Evolutionary conservation across 371 early-diverging fungal genomes (phyloP), one percentile per base, ranked within the genome.

Genomic region (Zancudomyces culisetae): DNA sequence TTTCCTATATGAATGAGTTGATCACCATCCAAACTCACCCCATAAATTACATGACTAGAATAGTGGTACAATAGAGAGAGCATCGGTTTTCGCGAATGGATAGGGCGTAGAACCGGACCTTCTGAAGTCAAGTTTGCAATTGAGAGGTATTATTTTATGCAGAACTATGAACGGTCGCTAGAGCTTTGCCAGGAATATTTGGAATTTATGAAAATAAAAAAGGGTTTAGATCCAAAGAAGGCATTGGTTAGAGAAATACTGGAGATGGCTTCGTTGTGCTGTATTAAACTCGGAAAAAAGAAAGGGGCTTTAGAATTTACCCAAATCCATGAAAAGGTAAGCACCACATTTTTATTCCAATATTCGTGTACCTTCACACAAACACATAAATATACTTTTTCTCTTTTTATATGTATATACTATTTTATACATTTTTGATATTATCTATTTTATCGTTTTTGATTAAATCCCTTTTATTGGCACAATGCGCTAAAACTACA

Each of bases 211-310:
- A 27, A 51, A 2, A 23, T 39, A 10, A 57, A 8, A 24, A 48
- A 42, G 6, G 22, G 47, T 0, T n/a, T 41, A 15, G 41, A 50
- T 26, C 12, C 47, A 27, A 61, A 62, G 1, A 30, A 57, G 15
- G 58, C 63, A 0, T 42, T 27, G 15, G 49, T 66, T 24, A 60
- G 66, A 30, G 66, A 66, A 42, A 30, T 66, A n/a, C 29, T 66
- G 3, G 66, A 66, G 41, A 59, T 60, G 54, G 48, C 39, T 18
- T 27, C 22, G 57, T 66, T 47, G 49, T 29, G 24, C 55, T 59
- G 18, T 51, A 28, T 48, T 1, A 39, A 28, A 15, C 49, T 66
- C 18, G 43, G 56, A 2, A 49, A 55, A 1, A 23, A 24, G 2
- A 60, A 56, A 1, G 46, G 52, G 21, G 63, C 62, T 0, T 29